Evolutionary conservation across 2,329 filamentous ascomycete species (phyloP).

Genomic region (Fusarium incarnatum): DNA sequence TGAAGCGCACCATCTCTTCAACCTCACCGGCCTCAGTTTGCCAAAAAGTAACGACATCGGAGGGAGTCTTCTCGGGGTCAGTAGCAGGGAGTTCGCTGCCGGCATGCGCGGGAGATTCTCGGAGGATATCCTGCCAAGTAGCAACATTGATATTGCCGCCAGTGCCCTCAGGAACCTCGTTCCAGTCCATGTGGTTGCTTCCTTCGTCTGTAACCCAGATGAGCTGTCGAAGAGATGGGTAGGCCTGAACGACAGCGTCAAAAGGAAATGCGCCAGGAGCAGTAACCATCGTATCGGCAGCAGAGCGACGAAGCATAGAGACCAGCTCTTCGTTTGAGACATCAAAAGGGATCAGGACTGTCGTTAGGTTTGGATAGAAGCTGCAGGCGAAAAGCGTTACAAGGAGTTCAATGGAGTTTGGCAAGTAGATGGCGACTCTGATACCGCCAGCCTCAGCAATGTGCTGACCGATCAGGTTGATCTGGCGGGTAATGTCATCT

Average conservation of each 20-base stretch:
- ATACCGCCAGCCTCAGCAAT: conserved; percentile 77
- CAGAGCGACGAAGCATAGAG: conserved; percentile 76
- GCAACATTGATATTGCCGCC: conserved; percentile 80
- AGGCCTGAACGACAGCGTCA: conserved; percentile 75
- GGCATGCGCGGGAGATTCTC: conserved; percentile 71
- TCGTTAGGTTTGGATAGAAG: conserved; percentile 83
- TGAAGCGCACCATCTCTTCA: conserved; percentile 83
- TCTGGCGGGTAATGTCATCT: conserved; percentile 83
- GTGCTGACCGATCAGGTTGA: conserved; percentile 86
- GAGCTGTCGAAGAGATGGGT: conserved; percentile 78
- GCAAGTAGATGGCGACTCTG: conserved; percentile 88
- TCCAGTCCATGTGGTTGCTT: conserved; percentile 95
- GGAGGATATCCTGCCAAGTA: conserved; percentile 93
- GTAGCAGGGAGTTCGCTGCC: conserved; percentile 73
- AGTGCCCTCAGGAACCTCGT: conserved; percentile 82
- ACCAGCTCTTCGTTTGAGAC: conserved; percentile 76
- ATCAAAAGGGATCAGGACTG: conserved; percentile 87
- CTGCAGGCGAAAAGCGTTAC: conserved; percentile 85
- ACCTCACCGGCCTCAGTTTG: conserved; percentile 62
- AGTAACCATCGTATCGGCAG: conserved; percentile 85
- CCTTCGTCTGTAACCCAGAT: conserved; percentile 95
- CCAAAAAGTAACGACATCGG: conserved; percentile 76
- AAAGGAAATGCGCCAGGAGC: conserved; percentile 89
- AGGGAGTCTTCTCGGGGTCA: conserved; percentile 64
- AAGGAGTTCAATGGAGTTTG: conserved; percentile 92